Conservation (phyloP, 345 rosid genomes). For the Brassica nigra region DNA sequence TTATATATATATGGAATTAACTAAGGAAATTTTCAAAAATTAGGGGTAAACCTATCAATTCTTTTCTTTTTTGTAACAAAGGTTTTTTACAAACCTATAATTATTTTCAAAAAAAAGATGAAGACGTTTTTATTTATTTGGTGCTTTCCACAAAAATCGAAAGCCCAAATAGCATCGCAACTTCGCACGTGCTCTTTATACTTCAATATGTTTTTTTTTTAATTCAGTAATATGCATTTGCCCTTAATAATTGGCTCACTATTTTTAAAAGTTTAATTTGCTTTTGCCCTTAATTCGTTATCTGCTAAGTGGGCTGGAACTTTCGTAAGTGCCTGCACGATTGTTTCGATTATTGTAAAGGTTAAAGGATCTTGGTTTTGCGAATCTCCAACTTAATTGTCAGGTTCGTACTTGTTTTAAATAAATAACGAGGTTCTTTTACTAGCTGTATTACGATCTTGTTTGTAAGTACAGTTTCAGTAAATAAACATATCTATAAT, state of each 20-base stretch:
- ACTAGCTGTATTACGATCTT: conserved; percentile 6
- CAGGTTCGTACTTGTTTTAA: conserved; percentile 19
- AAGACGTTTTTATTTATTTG: neutral
- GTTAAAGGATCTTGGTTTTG: conserved; percentile 36
- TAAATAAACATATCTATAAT: too few species aligned
- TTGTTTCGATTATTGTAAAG: conserved; percentile 39
- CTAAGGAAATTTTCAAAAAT: neutral
- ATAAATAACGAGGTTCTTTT: conserved; percentile 1
- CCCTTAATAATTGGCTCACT: conserved; percentile 21
- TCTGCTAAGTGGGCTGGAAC: conserved; percentile 30
- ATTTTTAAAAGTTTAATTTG: neutral
- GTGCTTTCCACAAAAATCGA: conserved; percentile 22
- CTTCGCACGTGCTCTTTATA: conserved; percentile 34
- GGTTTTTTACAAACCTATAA: neutral
- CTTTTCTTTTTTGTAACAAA: too few species aligned
- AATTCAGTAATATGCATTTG: neutral
- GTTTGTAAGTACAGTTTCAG: conserved; percentile 3
- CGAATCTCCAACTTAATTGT: conserved; percentile 31
- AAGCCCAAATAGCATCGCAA: conserved; percentile 17
- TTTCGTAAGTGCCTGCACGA: conserved; percentile 31
- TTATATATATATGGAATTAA: too few species aligned
- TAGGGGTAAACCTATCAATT: neutral
- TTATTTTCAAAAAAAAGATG: neutral
- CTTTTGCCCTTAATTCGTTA: neutral
- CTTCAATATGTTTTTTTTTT: neutral